Conservation (phyloP, 23 red algal genomes). For the Gracilaria gracilis region DNA sequence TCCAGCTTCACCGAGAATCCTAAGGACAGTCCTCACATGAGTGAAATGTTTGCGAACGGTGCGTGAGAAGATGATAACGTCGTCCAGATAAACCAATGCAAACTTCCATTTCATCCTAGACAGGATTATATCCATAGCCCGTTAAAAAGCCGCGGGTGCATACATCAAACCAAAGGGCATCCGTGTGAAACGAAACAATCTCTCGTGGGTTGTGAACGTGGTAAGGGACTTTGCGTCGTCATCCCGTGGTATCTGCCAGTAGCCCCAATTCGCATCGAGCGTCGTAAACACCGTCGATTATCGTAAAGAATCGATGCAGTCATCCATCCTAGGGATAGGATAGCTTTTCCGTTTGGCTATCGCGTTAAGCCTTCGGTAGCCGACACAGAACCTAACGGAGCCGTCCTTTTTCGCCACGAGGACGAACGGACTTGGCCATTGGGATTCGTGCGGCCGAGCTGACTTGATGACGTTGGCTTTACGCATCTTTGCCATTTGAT, state of each 20-base stretch:
- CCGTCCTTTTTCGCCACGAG: constrained; percentile 38
- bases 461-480: constrained; percentile 12
- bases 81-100: background rate
- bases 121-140: background rate
- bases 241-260: constrained; percentile 23
- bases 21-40: background rate
- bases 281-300: background rate
- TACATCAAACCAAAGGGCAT: constrained; percentile 3
- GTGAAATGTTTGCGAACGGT: background rate
- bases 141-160: background rate
- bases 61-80: background rate
- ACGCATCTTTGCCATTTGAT: background rate
- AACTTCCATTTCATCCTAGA: background rate
- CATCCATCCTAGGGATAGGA: constrained; percentile 42
- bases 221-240: constrained; percentile 16
- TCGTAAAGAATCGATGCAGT: constrained; percentile 18
- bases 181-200: constrained; percentile 15
- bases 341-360: constrained; percentile 34
- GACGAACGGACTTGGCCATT: constrained; percentile 70
- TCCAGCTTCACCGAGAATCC: background rate
- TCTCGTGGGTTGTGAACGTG: background rate
- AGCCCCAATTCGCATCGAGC: background rate
- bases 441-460: background rate
- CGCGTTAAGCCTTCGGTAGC: no score
- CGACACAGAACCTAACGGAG: background rate